Evolutionary conservation across 768 basidiomycete species (phyloP), one percentile per base, ranked within the genome.

Genomic region (Podaxis sp.): DNA sequence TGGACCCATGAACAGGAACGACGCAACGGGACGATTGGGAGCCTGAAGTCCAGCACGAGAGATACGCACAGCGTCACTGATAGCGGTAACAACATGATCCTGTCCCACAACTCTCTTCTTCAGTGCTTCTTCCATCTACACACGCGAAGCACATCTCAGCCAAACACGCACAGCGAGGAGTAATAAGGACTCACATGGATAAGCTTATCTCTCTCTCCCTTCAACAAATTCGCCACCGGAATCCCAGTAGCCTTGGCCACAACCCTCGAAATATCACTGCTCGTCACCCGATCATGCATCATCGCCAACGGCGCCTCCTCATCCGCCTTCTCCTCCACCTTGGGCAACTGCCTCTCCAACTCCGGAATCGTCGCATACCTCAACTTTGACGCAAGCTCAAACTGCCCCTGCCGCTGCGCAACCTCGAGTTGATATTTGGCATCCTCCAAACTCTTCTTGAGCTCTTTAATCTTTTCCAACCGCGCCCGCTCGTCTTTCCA

Each of bases 31-130:
- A 15, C 94, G 80, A 67, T 92, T 91, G 6, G 93, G 92, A 0
- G 92, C 90, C 68, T 95, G 90, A 19, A 98, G 74, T 0, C 96
- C 96, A 2, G 95, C 93, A 55, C 96, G 87, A 33, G 95, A 96
- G 57, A 98, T 91, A 17, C 95, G 86, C 24, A 99, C 92, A 13
- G 96, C 95, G 68, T 97, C 92, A 63, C 90, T 89, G 66, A 97
- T 86, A 4, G 95, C 87, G 1, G 82, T 73, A 30, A 99, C 82
- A n/a, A 94, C 91, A 66, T 95, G 88, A 63, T 94, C 89, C 72
- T 99, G 96, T 1, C 96, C 95, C 2, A 99, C 89, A 7, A 99
- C 90, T 0, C 92, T 84, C 59, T 82, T 73, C 28, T 79, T 77
- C 15, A 98, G 81, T 0, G 82, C 77, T 38, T 92, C 89, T 72